Evolutionary conservation across 140 eudicot genomes (phyloP), one percentile per base, ranked within the genome.

Genomic region (Flaveria floridana): DNA sequence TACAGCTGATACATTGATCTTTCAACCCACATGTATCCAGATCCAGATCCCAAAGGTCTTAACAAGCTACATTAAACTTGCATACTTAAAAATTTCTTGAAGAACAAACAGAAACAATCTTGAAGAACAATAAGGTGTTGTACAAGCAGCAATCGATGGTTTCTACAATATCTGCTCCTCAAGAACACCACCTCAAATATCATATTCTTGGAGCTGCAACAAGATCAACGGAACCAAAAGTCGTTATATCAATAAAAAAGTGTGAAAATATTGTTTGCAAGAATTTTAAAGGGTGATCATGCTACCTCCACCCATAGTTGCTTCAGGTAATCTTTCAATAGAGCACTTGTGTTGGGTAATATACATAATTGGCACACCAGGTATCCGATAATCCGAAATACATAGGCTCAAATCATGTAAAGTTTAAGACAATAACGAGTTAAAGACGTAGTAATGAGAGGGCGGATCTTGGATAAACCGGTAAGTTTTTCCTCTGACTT

Each of bases 231-330:
- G 11, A 46, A 84, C 41, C 3, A 14, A 28, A 15, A 2, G 6
- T 23, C 6, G 30, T 52, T 44, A 73, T 12, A 42, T 3, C 50
- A 44, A 44, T 11, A 44, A 8, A 37, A 67, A 11, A 9, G 57
- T 7, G 10, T 18, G 14, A 4, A 42, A 56, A 28, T 0, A 21
- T 21, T 16, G 74, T 72, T 44, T 44, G 56, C 28, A 67, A 15
- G 65, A 66, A 72, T 18, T 30, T 0, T 7, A 28, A 57, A 68
- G 28, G 37, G 61, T 73, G 70, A 79, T 65, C 61, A 37, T 19
- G 20, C 77, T 94, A 95, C 99, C 99, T 87, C 99, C 99, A 74
- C 97, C 97, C 83, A 91, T 95, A 25, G 99, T 95, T 74, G 99
- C 99, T 78, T 95, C 99, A 46, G 99, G 99, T 80, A 95, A 81